phyloP scores from a whole-genome alignment of 2,329 filamentous ascomycete species.

The Hirsutella rhossiliensis region DNA sequence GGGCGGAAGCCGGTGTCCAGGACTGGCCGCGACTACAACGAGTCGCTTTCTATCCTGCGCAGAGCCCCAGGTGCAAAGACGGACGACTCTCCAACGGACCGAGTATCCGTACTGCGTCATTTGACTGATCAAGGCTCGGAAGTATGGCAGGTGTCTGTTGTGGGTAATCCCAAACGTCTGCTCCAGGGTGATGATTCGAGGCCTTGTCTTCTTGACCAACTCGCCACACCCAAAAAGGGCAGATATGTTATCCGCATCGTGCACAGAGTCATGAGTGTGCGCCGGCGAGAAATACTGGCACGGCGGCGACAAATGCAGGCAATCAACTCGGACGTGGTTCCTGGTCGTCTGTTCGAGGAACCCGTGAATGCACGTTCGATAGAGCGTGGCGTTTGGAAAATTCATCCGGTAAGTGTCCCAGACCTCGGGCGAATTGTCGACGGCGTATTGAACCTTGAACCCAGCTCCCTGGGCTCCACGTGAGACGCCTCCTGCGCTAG shows the following conservation, averaged over 20 bases:
- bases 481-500: constrained; percentile 60
- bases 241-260: constrained; percentile 60
- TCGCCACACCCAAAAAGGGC: constrained; percentile 39
- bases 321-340: constrained; percentile 38
- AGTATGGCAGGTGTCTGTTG: constrained; percentile 38
- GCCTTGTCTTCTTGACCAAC: constrained; percentile 45
- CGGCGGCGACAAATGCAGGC: constrained; percentile 65
- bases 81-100: constrained; percentile 53
- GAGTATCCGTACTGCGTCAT: constrained; percentile 57
- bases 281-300: constrained; percentile 67
- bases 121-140: constrained; percentile 47
- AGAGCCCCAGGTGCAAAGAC: constrained; percentile 36
- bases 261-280: constrained; percentile 54
- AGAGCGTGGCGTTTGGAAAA: constrained; percentile 39
- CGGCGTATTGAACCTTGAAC: constrained; percentile 44
- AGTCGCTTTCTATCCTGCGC: constrained; percentile 38
- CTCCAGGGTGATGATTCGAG: constrained; percentile 64
- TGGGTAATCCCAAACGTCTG: constrained; percentile 60
- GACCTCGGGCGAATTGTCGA: constrained; percentile 50
- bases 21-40: constrained; percentile 47
- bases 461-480: constrained; percentile 48
- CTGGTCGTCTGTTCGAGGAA: constrained; percentile 28
- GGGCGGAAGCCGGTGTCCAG: constrained; percentile 56
- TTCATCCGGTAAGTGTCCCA: constrained; percentile 46
- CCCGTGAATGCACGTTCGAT: constrained; percentile 31